These are phyloP conservation scores for Aspergillus persii DNA, from an alignment of 2,329 filamentous ascomycete genomes.

Conservation along the genomic window DNA sequence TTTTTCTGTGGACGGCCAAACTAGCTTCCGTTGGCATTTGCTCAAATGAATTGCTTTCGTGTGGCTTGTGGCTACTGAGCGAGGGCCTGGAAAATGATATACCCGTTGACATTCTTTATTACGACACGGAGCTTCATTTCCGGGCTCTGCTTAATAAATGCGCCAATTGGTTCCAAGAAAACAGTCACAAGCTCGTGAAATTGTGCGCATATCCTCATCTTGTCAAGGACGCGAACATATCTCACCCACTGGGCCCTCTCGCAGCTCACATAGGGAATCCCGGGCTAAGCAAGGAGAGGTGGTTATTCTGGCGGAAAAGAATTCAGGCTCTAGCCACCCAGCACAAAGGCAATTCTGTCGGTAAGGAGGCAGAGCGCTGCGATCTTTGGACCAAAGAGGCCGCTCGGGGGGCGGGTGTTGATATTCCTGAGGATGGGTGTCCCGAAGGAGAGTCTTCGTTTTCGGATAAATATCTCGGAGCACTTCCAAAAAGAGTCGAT, in stretches of 20 bases:
- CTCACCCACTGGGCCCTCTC: neutral
- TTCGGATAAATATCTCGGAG: no score
- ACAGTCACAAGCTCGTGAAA: neutral
- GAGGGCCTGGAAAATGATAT: neutral
- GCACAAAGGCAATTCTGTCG: neutral
- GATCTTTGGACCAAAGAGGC: neutral
- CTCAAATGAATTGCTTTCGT: neutral
- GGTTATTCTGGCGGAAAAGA: neutral
- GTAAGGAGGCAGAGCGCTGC: no score
- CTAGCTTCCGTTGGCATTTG: neutral
- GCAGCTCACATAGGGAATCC: neutral
- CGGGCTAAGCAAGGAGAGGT: neutral
- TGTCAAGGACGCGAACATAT: neutral
- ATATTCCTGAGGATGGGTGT: no score
- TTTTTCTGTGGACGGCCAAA: neutral
- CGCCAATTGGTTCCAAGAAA: no score
- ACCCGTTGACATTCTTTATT: neutral
- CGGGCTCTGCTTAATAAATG: no score
- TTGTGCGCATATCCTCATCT: neutral
- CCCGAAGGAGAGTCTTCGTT: no score
- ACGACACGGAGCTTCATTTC: no score
- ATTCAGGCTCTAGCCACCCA: neutral
- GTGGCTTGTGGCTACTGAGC: neutral
- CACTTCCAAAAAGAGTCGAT: no score
- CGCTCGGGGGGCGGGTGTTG: no score